Evolutionary conservation across 2,329 filamentous ascomycete genomes (phyloP).

Genomic region (Coniochaeta sp.): DNA sequence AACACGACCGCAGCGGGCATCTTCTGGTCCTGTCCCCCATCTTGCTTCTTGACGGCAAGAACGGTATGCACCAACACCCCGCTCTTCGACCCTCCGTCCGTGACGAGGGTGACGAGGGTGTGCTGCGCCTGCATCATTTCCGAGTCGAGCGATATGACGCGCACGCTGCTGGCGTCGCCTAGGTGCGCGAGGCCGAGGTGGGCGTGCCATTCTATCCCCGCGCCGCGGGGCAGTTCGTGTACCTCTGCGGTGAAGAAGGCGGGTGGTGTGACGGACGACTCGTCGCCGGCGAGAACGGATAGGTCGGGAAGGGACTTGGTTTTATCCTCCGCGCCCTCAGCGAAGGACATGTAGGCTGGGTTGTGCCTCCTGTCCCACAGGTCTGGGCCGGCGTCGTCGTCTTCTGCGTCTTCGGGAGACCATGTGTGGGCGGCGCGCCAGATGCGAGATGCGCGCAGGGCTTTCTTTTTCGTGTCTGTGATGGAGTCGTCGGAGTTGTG

Average conservation of each 20-base stretch:
- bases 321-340: constrained; percentile 12
- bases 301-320: constrained; percentile 40
- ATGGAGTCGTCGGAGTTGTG: constrained; percentile 14
- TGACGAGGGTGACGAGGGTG: not conserved
- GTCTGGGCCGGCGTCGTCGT: constrained; percentile 50
- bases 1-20: not conserved
- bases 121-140: not conserved
- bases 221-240: constrained; percentile 64
- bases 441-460: constrained; percentile 33
- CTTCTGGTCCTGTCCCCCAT: not conserved
- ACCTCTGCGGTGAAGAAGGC: constrained; percentile 73
- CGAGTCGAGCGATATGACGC: not conserved
- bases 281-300: constrained; percentile 27
- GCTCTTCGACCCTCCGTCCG: not conserved
- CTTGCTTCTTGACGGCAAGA: not conserved
- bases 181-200: constrained; percentile 49
- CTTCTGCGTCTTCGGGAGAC: constrained; percentile 29
- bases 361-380: constrained; percentile 63
- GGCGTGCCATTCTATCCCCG: constrained; percentile 78
- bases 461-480: constrained; percentile 22
- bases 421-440: constrained; percentile 41
- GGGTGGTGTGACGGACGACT: constrained; percentile 30
- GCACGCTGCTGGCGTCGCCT: constrained; percentile 6
- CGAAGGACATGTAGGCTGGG: constrained; percentile 36
- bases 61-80: constrained; percentile 1